Evolutionary conservation across 2,329 filamentous ascomycete species (phyloP), one percentile per base, ranked within the genome.

Genomic region (Penicillium sp.): DNA sequence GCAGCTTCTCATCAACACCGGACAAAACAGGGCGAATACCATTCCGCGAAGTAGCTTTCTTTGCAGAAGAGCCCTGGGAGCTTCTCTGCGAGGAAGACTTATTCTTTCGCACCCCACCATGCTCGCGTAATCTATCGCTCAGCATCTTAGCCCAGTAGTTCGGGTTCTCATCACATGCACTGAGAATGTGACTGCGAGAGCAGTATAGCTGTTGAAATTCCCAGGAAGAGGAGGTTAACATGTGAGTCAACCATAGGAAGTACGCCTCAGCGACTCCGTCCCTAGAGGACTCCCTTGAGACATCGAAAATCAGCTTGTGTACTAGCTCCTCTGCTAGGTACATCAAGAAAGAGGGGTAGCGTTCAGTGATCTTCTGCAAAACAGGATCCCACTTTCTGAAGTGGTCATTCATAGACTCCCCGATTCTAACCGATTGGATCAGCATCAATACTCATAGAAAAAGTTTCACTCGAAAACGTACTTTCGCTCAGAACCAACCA

Each of bases 181-280:
- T 67, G 15, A 66, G 58, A 12, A 75, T 55, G 54, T 76, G 75
- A 9, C 61, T 66, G 35, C 66, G 58, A 4, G 73, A 69, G 14
- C 73, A 62, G 15, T 64, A 54, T 27, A 55, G 62, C 29, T 67
- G 63, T 31, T 67, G 58, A 27, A 59, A 59, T 11, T 62, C 61
- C 77, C 76, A 81, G 2, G 67, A 63, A 3, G 67, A 49, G 11
- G 73, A 73, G 5, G 67, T 67, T 25, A 81, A 60, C 9, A 84
- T 69, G 61, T 82, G 79, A 8, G 75, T 60, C 25, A 82, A 61
- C 82, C 82, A 85, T 31, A 75, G 67, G 57, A 73, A 79, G 29
- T 79, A 51, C 2, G 73, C 78, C 66, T 83, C 78, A 33, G 67
- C 66, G 6, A 65, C 60, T 0, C 73, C 65, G 56, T 76, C 66